These are phyloP conservation scores for Hericium erinaceus DNA, from an alignment of 768 basidiomycete species.

Conservation along the genomic window DNA sequence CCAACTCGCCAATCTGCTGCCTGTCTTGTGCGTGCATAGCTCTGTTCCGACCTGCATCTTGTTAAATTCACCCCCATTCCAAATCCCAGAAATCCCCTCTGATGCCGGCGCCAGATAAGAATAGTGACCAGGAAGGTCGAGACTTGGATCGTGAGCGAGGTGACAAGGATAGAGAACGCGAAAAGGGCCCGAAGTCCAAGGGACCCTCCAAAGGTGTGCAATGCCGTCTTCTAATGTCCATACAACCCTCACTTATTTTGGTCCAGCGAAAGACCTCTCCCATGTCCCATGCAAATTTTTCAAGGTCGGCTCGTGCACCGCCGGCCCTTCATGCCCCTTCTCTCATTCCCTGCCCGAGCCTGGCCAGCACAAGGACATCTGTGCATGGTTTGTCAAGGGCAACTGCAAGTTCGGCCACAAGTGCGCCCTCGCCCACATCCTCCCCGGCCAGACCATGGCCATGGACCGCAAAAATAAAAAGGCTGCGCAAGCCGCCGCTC, in stretches of 20 bases:
- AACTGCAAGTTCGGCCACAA: slow-evolving; percentile 76
- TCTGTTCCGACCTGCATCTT: too few relatives aligned
- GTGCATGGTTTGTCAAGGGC: slow-evolving; percentile 90
- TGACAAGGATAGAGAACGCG: slow-evolving; percentile 12
- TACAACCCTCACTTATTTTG: slow-evolving; percentile 1
- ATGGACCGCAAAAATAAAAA: slow-evolving; percentile 99
- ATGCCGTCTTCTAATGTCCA: background rate
- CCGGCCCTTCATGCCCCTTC: slow-evolving; percentile 92
- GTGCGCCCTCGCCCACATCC: slow-evolving; percentile 89
- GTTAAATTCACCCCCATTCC: too few relatives aligned
- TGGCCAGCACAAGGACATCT: slow-evolving; percentile 71
- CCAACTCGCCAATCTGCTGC: background rate
- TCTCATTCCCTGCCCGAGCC: slow-evolving; percentile 71
- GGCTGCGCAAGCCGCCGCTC: slow-evolving; percentile 61
- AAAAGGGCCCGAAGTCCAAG: slow-evolving; percentile 17
- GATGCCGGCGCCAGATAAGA: slow-evolving; percentile 17
- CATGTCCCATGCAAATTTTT: slow-evolving; percentile 99
- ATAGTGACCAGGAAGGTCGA: slow-evolving; percentile 11
- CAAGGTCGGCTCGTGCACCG: slow-evolving; percentile 89
- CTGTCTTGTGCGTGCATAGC: background rate
- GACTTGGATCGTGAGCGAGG: slow-evolving; percentile 15
- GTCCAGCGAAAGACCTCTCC: slow-evolving; percentile 76
- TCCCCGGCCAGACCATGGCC: slow-evolving; percentile 88
- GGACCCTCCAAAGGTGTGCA: slow-evolving; percentile 17
- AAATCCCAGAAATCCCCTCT: background rate